phyloP scores from a whole-genome alignment of 495 filamentous ascomycete genomes.

The Xylaria grammica region DNA sequence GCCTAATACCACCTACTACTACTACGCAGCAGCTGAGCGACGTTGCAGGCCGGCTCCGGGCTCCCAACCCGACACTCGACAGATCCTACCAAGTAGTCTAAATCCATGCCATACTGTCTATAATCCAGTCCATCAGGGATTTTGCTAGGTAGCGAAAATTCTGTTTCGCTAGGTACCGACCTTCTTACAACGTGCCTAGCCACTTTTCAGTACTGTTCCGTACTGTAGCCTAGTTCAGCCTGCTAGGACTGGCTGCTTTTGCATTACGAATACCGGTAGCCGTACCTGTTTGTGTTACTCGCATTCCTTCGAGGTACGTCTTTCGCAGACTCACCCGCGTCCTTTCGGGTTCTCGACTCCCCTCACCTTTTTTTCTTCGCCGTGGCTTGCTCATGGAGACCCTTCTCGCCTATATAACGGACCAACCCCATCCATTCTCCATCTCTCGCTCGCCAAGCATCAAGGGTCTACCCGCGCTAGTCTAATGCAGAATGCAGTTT shows the following conservation, averaged over 20 bases:
- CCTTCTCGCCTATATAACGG: not conserved
- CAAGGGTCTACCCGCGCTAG: constrained; percentile 13
- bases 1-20: not conserved
- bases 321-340: not conserved
- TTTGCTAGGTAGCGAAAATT: not conserved
- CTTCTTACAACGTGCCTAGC: too few species aligned
- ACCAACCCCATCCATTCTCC: constrained; percentile 7
- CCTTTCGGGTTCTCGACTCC: not conserved
- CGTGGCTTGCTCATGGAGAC: not conserved
- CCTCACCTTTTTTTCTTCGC: not conserved
- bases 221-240: not conserved
- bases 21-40: too few species aligned
- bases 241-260: not conserved
- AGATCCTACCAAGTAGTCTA: not conserved
- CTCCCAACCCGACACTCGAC: not conserved
- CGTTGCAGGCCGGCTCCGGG: not conserved
- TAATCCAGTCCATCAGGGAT: not conserved
- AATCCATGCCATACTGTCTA: not conserved
- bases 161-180: not conserved
- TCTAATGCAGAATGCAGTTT: constrained; percentile 17
- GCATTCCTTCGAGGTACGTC: constrained; percentile 9
- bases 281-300: constrained; percentile 2
- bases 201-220: not conserved
- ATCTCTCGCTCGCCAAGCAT: constrained; percentile 5
- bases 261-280: not conserved